These are phyloP conservation scores for Suhomyces bokatorum DNA, from an alignment of 1,139 yeast species.

Conservation along the genomic window DNA sequence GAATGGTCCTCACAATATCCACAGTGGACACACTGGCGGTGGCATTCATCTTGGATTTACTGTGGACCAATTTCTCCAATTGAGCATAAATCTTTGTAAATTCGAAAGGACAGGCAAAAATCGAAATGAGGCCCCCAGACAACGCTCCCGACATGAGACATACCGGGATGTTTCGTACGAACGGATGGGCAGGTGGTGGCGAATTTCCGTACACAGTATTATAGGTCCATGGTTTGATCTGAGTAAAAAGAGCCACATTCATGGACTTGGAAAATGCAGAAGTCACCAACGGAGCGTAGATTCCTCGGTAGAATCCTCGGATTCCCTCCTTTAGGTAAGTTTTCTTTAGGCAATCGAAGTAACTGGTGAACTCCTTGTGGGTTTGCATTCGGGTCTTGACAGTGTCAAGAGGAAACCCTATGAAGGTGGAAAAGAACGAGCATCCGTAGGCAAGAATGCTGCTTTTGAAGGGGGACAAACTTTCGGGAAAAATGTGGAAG, in stretches of 20 bases:
- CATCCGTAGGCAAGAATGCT: constrained; percentile 64
- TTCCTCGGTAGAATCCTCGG: constrained; percentile 73
- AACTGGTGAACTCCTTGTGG: constrained; percentile 55
- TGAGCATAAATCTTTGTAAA: constrained; percentile 82
- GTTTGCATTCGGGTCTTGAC: constrained; percentile 86
- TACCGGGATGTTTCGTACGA: constrained; percentile 60
- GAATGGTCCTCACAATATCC: constrained; percentile 51
- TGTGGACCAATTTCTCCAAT: constrained; percentile 52
- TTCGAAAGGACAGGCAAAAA: constrained; percentile 84
- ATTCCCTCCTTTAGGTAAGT: constrained; percentile 67
- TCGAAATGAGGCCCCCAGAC: constrained; percentile 66
- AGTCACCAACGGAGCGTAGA: constrained; percentile 68
- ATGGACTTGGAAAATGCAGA: constrained; percentile 66
- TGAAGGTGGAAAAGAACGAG: constrained; percentile 63
- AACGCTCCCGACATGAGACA: constrained; percentile 64
- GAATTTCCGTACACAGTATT: constrained; percentile 23
- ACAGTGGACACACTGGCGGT: constrained; percentile 25
- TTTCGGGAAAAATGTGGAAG: constrained; percentile 50
- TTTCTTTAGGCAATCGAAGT: constrained; percentile 57
- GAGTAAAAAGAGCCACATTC: constrained; percentile 66
- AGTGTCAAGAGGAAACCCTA: constrained; percentile 86
- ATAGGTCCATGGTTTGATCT: constrained; percentile 52
- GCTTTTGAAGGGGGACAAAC: constrained; percentile 55
- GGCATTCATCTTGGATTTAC: constrained; percentile 17
- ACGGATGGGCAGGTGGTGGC: constrained; percentile 31